Conservation (phyloP, 2,329 filamentous ascomycete genomes). For the Diaporthe nobilis region DNA sequence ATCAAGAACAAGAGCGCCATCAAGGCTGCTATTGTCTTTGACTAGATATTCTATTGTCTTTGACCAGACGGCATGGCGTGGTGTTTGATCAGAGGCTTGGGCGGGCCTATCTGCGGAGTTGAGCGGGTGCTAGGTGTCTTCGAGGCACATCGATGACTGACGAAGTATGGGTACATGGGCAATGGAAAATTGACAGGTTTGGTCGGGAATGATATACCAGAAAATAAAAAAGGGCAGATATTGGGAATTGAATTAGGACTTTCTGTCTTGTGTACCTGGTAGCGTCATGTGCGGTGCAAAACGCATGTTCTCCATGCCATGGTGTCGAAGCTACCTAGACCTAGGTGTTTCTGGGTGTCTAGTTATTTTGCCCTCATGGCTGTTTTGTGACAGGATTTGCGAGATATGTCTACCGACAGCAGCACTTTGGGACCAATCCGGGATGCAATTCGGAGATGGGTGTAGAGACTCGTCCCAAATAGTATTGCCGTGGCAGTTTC, state of each 20-base stretch:
- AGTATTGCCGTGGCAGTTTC: neutral
- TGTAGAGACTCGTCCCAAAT: neutral
- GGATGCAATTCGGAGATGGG: neutral
- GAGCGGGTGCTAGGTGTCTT: constrained; percentile 3
- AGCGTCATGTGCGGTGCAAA: neutral
- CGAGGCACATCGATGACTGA: neutral
- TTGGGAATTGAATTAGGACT: neutral
- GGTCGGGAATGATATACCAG: constrained; percentile 14
- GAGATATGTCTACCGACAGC: neutral
- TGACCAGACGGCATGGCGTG: constrained; percentile 60
- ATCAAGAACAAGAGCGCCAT: constrained; percentile 82
- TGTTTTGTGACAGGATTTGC: neutral
- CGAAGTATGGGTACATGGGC: constrained; percentile 10
- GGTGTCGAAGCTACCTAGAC: neutral
- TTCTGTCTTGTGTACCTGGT: neutral
- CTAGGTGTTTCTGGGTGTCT: neutral
- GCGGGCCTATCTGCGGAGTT: neutral
- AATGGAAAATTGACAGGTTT: neutral
- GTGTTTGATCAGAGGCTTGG: neutral
- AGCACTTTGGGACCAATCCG: neutral
- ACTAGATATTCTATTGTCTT: constrained; percentile 72
- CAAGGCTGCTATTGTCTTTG: constrained; percentile 81
- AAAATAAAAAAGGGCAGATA: neutral
- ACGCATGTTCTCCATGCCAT: neutral
- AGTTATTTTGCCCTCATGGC: neutral